These are phyloP conservation scores for Dothiorella sarmentorum DNA, from an alignment of 2,329 filamentous ascomycete genomes.

Conservation along the genomic window DNA sequence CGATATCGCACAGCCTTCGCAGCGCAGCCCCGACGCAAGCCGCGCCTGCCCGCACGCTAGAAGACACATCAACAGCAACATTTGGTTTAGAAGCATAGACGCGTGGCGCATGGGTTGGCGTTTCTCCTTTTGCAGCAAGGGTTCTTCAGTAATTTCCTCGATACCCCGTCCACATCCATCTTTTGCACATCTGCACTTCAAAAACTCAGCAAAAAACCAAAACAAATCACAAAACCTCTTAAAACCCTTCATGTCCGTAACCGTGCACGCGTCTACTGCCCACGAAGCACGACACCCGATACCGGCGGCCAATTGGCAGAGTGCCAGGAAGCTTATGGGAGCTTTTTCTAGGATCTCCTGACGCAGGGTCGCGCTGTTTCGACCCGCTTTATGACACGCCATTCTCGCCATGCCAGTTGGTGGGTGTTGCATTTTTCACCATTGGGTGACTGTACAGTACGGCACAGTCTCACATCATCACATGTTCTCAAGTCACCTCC, in stretches of 20 bases:
- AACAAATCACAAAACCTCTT: background rate
- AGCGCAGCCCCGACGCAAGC: too few species aligned
- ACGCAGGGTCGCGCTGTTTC: background rate
- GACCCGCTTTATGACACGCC: background rate
- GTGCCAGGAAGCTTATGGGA: background rate
- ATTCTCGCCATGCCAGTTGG: too few species aligned
- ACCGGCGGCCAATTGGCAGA: background rate
- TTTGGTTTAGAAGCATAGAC: constrained; percentile 12
- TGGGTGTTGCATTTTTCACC: background rate
- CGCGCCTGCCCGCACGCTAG: too few species aligned
- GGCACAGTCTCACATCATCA: too few species aligned
- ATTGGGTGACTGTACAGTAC: too few species aligned
- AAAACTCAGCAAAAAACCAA: background rate
- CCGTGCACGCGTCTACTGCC: background rate
- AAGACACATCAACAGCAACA: too few species aligned
- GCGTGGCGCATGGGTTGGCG: background rate
- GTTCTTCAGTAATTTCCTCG: constrained; percentile 1
- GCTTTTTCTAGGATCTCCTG: background rate
- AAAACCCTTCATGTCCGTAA: background rate
- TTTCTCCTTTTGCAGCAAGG: constrained; percentile 4
- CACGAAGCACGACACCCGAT: background rate
- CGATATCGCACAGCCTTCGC: background rate
- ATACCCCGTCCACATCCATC: background rate
- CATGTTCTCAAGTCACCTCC: too few species aligned
- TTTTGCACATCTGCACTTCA: background rate